Conservation (phyloP, 192 early-diverging fungal species). For the Coemansia sp. region DNA sequence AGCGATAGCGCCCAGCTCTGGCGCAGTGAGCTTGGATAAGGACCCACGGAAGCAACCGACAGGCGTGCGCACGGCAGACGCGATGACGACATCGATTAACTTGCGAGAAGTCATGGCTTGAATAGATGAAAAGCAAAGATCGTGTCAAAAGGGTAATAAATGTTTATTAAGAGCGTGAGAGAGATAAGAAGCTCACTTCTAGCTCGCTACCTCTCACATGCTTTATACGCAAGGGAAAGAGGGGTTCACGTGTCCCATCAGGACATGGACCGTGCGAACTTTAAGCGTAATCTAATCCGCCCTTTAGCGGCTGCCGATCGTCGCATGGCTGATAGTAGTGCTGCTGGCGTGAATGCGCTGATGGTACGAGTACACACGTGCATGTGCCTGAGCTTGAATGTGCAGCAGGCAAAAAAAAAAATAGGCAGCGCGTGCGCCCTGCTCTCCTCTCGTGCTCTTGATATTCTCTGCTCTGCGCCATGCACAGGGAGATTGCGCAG, state of each 20-base stretch:
- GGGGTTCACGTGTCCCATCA: neutral
- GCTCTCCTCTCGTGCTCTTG: neutral
- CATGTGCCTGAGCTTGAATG: constrained; percentile 1
- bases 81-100: constrained; percentile 51
- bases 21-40: constrained; percentile 78
- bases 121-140: neutral
- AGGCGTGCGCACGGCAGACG: constrained; percentile 79
- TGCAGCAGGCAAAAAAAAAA: neutral
- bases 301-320: neutral
- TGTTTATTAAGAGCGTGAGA: neutral
- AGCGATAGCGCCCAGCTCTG: constrained; percentile 84
- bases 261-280: constrained; percentile 3
- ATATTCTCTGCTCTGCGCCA: neutral
- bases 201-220: neutral
- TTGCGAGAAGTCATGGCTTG: constrained; percentile 43
- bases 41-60: constrained; percentile 90
- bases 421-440: neutral
- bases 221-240: neutral
- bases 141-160: neutral
- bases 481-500: constrained; percentile 4
- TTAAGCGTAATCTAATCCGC: neutral
- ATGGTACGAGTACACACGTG: neutral
- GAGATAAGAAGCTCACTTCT: neutral
- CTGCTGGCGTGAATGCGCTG: neutral
- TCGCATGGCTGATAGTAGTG: neutral